Conservation (phyloP, 768 basidiomycete genomes). For the Porphyrellus cyaneotinctus region DNA sequence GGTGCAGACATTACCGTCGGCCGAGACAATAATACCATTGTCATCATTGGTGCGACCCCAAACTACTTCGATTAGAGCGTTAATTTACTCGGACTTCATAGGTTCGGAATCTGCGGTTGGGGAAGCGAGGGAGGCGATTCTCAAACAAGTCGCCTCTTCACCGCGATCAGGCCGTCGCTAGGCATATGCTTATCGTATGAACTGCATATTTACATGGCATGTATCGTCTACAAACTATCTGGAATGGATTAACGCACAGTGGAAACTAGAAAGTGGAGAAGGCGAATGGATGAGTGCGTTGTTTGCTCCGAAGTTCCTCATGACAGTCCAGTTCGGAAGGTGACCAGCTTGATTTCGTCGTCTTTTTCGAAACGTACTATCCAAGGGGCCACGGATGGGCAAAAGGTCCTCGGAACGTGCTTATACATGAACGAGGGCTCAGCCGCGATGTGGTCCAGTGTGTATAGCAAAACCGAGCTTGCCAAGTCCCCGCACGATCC, state of each 20-base stretch:
- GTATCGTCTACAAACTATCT: conserved; percentile 24
- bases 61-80: background rate
- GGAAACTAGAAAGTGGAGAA: too few species aligned
- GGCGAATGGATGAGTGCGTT: too few species aligned
- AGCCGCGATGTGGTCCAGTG: too few species aligned
- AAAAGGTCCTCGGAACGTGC: too few species aligned
- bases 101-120: conserved; percentile 66
- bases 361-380: too few species aligned
- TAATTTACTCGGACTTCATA: conserved; percentile 27
- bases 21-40: conserved; percentile 82
- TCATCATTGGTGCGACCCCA: conserved; percentile 66
- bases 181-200: conserved; percentile 7
- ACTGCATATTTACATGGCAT: conserved; percentile 25
- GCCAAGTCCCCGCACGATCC: too few species aligned
- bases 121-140: conserved; percentile 74
- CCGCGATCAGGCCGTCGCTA: conserved; percentile 22
- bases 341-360: too few species aligned
- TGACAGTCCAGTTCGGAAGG: too few species aligned
- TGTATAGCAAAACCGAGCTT: too few species aligned
- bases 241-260: conserved; percentile 18
- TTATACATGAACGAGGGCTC: too few species aligned
- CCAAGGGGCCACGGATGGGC: too few species aligned
- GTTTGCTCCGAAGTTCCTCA: too few species aligned
- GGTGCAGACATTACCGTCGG: conserved; percentile 91
- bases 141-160: conserved; percentile 47